Percentiles rank a stretch among this genome's conserved stretches.
Evolutionary conservation across 2,329 filamentous ascomycete genomes (phyloP).

Genomic region (Sordariomycetes sp.): DNA sequence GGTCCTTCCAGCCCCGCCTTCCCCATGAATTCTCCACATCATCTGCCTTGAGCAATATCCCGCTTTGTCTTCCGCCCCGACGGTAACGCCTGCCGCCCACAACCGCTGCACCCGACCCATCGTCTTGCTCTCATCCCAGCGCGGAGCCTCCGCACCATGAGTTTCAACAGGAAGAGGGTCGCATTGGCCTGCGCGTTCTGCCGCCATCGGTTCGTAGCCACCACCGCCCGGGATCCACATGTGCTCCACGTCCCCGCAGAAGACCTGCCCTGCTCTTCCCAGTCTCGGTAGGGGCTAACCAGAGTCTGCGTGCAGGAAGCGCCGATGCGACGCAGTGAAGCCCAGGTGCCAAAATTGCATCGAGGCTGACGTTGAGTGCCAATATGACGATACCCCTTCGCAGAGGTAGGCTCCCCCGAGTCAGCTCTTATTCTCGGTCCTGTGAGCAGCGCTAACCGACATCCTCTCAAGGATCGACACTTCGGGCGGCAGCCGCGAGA

Average conservation of each 20-base stretch:
- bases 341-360: slow-evolving; percentile 14
- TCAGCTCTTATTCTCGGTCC: neutral
- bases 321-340: slow-evolving; percentile 16
- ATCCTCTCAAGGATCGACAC: slow-evolving; percentile 14
- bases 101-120: neutral
- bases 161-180: slow-evolving; percentile 15
- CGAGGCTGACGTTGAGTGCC: slow-evolving; percentile 14
- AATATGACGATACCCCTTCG: slow-evolving; percentile 17
- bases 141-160: slow-evolving; percentile 9
- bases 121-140: neutral
- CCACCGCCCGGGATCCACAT: neutral
- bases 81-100: neutral
- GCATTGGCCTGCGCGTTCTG: slow-evolving; percentile 18
- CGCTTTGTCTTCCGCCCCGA: neutral
- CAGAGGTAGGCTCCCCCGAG: slow-evolving; percentile 10
- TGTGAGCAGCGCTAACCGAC: neutral
- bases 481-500: slow-evolving; percentile 16
- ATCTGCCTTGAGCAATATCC: neutral
- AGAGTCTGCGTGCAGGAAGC: slow-evolving; percentile 11
- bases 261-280: neutral
- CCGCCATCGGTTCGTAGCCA: slow-evolving; percentile 13
- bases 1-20: too few relatives aligned
- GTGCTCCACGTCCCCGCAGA: neutral
- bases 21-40: neutral
- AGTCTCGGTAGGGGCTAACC: neutral